A percentile compares a stretch with the other conserved stretches of the same genome.
These are phyloP conservation scores for Starmera pachycereana DNA, from an alignment of 805 yeast genomes.

Conservation along the genomic window DNA sequence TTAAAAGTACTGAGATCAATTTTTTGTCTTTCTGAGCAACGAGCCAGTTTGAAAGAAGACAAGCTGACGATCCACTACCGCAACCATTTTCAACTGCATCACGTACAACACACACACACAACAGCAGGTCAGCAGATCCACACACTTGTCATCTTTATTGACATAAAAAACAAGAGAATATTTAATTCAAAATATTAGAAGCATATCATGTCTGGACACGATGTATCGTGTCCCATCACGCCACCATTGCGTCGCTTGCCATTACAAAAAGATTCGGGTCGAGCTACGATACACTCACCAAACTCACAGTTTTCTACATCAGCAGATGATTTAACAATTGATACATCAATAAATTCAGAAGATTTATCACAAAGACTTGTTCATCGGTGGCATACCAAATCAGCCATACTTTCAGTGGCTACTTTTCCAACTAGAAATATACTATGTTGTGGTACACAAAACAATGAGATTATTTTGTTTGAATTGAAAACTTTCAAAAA, in stretches of 20 bases:
- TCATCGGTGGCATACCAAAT: constrained; percentile 70
- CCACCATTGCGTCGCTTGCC: constrained; percentile 13
- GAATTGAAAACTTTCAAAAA: constrained; percentile 57
- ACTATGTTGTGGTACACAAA: constrained; percentile 86
- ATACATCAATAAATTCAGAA: too few relatives aligned
- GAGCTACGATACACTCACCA: constrained; percentile 3
- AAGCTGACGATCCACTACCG: too few relatives aligned
- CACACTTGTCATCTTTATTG: too few relatives aligned
- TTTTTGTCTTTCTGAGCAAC: too few relatives aligned
- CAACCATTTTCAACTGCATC: too few relatives aligned
- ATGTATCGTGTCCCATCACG: constrained; percentile 4
- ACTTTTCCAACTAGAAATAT: constrained; percentile 48
- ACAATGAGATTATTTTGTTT: constrained; percentile 63
- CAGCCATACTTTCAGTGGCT: constrained; percentile 63
- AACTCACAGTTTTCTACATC: constrained; percentile 4
- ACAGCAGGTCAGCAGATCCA: too few relatives aligned
- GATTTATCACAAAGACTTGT: constrained; percentile 21
- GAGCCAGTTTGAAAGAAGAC: too few relatives aligned
- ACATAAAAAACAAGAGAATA: too few relatives aligned
- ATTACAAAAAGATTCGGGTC: neutral
- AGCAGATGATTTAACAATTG: too few relatives aligned
- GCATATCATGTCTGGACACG: neutral
- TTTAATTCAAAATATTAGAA: too few relatives aligned
- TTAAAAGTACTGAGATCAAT: too few relatives aligned
- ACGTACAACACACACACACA: too few relatives aligned